Percentiles rank a stretch among this genome's conserved stretches.
Conservation (phyloP, 306 rosid species). For the Pyrus pyrifolia region DNA sequence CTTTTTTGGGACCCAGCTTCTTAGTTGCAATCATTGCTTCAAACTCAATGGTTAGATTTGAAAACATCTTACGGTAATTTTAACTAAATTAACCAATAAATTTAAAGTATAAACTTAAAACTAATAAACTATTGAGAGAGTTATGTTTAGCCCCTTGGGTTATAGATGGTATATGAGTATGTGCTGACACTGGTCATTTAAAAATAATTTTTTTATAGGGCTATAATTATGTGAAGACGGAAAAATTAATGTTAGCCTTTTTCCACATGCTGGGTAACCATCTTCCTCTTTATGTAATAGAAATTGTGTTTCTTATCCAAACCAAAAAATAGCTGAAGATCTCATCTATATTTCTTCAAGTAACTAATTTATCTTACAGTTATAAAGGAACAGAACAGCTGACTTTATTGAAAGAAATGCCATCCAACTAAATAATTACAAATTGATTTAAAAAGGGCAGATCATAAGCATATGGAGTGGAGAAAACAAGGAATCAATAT, state of each 20-base stretch:
- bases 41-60: no score
- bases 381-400: background rate
- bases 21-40: no score
- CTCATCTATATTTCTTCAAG: background rate
- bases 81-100: no score
- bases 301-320: background rate
- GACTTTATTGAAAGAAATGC: background rate
- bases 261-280: background rate
- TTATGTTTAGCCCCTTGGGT: no score
- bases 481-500: background rate
- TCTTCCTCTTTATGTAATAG: background rate
- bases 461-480: background rate
- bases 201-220: no score
- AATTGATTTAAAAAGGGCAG: background rate
- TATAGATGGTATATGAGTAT: no score
- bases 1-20: no score
- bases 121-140: no score
- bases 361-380: background rate
- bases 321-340: background rate
- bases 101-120: no score
- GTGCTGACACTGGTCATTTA: no score
- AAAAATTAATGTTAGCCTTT: background rate
- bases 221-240: no score
- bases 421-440: background rate
- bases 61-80: no score